Percentiles rank a stretch among this genome's conserved stretches.
phyloP scores from a whole-genome alignment of 331 rosid genomes.

The Malus hybrid region DNA sequence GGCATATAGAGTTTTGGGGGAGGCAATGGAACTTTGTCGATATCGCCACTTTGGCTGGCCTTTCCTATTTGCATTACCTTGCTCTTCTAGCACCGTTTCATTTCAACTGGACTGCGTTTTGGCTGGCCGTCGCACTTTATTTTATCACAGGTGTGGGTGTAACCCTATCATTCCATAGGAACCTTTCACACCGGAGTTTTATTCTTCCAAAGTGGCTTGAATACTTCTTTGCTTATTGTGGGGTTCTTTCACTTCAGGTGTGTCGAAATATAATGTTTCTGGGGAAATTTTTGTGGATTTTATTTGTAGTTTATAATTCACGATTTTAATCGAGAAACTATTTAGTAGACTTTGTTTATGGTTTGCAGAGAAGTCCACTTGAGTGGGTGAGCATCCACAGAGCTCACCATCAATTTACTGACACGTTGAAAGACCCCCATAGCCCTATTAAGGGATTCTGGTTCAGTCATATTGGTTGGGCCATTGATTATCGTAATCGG shows the following conservation, averaged over 20 bases:
- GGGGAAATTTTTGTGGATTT: too few relatives aligned
- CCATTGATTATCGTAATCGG: not conserved
- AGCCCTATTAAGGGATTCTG: constrained; percentile 9
- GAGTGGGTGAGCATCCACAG: constrained; percentile 26
- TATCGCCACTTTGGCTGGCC: not conserved
- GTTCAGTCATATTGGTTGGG: constrained; percentile 24
- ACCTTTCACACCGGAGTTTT: constrained; percentile 18
- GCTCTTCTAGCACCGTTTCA: not conserved
- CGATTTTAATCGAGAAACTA: not conserved
- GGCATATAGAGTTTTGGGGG: not conserved
- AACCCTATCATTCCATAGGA: not conserved
- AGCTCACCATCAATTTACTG: constrained; percentile 17
- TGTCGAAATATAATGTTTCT: not conserved
- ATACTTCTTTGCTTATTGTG: constrained; percentile 9
- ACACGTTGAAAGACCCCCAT: constrained; percentile 13
- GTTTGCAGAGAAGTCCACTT: constrained; percentile 13
- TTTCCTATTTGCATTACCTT: not conserved
- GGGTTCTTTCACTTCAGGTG: constrained; percentile 5
- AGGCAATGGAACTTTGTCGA: constrained; percentile 1
- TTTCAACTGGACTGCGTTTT: not conserved
- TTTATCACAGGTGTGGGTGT: not conserved
- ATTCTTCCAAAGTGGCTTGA: constrained; percentile 25
- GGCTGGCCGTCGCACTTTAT: not conserved
- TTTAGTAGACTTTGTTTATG: not conserved
- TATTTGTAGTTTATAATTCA: not conserved